Percentiles rank a stretch among this genome's conserved stretches.
Evolutionary conservation across 1,284 basidiomycete species (phyloP).

Genomic region (Irpex lacteus): DNA sequence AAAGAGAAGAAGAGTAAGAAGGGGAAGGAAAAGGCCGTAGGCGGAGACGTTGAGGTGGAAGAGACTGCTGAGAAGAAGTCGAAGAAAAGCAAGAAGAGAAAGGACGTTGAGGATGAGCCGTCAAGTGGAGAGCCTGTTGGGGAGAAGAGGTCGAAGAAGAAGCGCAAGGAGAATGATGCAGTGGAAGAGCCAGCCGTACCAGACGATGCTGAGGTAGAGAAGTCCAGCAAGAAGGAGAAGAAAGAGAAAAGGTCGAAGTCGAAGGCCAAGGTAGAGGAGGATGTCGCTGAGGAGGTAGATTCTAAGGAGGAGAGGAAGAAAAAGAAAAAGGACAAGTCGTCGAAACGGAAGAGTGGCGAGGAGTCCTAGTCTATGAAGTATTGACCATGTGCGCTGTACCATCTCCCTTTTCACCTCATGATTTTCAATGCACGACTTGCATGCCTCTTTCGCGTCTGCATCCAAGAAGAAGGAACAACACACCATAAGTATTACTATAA

Average conservation of each 20-base stretch:
- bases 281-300: background rate
- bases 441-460: too few relatives aligned
- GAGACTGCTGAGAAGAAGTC: too few relatives aligned
- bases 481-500: background rate
- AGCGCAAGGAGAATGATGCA: background rate
- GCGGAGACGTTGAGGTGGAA: too few relatives aligned
- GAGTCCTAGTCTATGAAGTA: background rate
- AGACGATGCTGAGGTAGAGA: background rate
- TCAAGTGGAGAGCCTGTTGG: background rate
- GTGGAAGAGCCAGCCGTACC: too few relatives aligned
- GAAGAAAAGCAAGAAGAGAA: conserved; percentile 7
- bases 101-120: background rate
- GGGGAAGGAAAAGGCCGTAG: too few relatives aligned
- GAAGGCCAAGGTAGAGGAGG: conserved; percentile 1
- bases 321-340: conserved; percentile 6
- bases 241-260: conserved; percentile 5
- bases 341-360: background rate
- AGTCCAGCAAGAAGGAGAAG: background rate
- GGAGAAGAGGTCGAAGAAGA: background rate
- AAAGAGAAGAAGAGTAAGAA: too few relatives aligned
- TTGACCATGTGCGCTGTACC: too few relatives aligned
- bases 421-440: background rate
- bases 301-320: conserved; percentile 6
- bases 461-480: background rate
- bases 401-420: too few relatives aligned